Base-by-base conservation (phyloP, 441 rosid species). In the Cnidoscolus chayamansa region DNA sequence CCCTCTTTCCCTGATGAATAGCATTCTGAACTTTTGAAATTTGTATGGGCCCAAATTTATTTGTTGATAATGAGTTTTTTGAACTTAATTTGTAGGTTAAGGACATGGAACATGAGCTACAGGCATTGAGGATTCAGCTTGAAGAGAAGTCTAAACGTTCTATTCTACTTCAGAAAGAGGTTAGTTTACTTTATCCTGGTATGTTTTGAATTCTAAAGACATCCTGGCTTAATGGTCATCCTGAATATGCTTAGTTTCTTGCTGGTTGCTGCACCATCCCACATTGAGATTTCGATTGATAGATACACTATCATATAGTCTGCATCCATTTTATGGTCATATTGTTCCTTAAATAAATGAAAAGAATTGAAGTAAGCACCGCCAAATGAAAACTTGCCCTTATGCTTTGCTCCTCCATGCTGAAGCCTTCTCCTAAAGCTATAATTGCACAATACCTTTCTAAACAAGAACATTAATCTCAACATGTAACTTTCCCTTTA, bases 41-140 rank as follows among this genome's bases (percentile, higher is more conserved):
- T 65, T 65, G 3, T 13, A 45, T 31, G 10, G 37, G 30, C 25
- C 25, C 30, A 40, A 37, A 63, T 12, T 35, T 48, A 68, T 67
- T 62, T 53, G 17, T 64, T 65, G 45, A 73, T 71, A 31, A 51
- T 68, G 72, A 72, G 31, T 65, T 49, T 54, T 56, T 19, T 48
- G 63, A 57, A 70, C 54, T 65, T 72, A 31, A 63, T 63, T 64
- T 79, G 74, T 81, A 95, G 99, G 99, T 95, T 59, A 95, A 91
- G 99, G 99, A 92, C 87, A 95, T 95, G 99, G 99, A 92, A 70
- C 86, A 88, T 81, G 99, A 94, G 81, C 89, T 94, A 72, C 83
- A 73, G 65, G 99, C 99, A 73, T 77, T 92, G 65, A 86, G 99
- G 85, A 81, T 74, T 81, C 99, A 92, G 81, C 97, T 94, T 75